Evolutionary conservation across 768 basidiomycete genomes (phyloP), one percentile per base, ranked within the genome.

Genomic region (Nidula microcarpa): DNA sequence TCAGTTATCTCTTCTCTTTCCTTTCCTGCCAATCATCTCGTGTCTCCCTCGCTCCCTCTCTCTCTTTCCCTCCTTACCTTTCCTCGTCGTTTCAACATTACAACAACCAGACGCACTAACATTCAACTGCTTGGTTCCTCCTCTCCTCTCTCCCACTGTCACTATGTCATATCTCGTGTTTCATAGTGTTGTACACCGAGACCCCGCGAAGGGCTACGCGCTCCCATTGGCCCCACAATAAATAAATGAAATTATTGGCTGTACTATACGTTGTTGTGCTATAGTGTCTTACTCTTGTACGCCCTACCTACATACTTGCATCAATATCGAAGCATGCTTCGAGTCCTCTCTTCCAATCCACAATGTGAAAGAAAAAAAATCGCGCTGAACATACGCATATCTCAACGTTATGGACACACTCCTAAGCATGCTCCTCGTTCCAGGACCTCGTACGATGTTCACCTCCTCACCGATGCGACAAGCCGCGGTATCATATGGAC

Each of bases 81-180:
- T 30, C 23, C 35, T 43, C 13, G 8, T 16, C 18, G n/a, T 10
- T 16, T 55, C 48, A 57, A 53, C 53, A 58, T 55, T 53, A 57
- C 59, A 49, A 49, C 33, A 17, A 34, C 45, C 44, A 51, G 53
- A 32, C 53, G 56, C 57, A 60, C 39, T 16, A 13, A 41, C 39
- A 41, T 41, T 16, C 39, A 41, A 41, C 39, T 41, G 39, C 13
- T 41, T 41, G 39, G 39, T 41, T 41, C 39, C 39, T 11, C 39
- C 16, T n/a, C 14, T n/a, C 23, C 10, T 11, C n/a, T 46, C 23
- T 55, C 55, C 55, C 47, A 50, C 17, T 52, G 43, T 49, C 51
- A 52, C 54, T 41, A 18, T n/a, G 47, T 33, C 32, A 3, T 50
- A 23, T 36, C 7, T 50, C 39, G 33, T 46, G 23, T 30, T 46